A percentile compares a stretch with the other conserved stretches of the same genome.
Evolutionary conservation across 441 rosid genomes (phyloP).

Genomic region (Flueggea neowawraea): DNA sequence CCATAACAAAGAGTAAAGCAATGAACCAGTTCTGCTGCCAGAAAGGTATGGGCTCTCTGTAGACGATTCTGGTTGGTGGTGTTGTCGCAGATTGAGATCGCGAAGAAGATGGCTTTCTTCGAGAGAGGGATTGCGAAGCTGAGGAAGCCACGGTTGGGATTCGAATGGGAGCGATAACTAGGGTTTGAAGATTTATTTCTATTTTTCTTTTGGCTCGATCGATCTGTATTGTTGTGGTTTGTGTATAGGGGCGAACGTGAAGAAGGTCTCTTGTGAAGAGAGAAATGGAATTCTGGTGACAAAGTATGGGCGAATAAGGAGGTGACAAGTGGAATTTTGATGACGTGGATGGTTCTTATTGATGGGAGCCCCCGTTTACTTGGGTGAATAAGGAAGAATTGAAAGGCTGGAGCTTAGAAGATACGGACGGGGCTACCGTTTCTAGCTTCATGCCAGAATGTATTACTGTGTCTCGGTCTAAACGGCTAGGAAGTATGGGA

Average conservation of each 20-base stretch:
- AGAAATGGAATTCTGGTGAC: slow-evolving; percentile 11
- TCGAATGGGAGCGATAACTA: no score
- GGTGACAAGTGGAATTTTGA: neutral
- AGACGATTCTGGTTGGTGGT: slow-evolving; percentile 31
- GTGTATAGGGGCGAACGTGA: no score
- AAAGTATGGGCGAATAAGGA: slow-evolving; percentile 12
- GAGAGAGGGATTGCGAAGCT: slow-evolving; percentile 45
- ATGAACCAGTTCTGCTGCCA: slow-evolving; percentile 95
- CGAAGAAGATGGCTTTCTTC: slow-evolving; percentile 42
- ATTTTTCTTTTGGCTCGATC: no score
- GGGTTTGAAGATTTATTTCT: no score
- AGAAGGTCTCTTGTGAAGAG: no score
- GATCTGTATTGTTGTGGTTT: neutral
- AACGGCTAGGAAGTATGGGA: no score
- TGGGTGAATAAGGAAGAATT: neutral
- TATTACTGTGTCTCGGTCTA: no score
- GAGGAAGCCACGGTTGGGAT: slow-evolving; percentile 78
- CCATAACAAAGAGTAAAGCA: slow-evolving; percentile 63
- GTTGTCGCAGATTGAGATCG: slow-evolving; percentile 21
- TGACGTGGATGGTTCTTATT: slow-evolving; percentile 21
- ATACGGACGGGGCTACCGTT: no score
- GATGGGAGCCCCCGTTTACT: slow-evolving; percentile 1
- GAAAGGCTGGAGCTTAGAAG: no score
- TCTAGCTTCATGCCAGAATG: no score
- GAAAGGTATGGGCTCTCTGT: slow-evolving; percentile 47